phyloP scores from a whole-genome alignment of 805 yeast species.

The Starmerella gropengiesseri region DNA sequence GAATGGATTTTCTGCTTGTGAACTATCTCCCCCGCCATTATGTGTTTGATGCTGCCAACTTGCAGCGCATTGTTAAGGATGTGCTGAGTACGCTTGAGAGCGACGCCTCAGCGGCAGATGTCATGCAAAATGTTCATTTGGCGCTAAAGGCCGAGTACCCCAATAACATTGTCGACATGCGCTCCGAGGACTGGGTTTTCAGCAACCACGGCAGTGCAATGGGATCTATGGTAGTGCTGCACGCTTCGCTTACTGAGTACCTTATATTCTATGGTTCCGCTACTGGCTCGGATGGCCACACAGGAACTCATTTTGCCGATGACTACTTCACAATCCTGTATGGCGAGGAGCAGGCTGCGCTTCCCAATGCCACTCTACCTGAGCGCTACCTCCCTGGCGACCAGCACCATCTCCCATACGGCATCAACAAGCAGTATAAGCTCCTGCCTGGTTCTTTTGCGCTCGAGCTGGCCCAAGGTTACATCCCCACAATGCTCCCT shows the following conservation, averaged over 20 bases:
- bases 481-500: conserved; percentile 97
- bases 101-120: conserved; percentile 21
- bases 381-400: conserved; percentile 77
- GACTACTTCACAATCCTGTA: conserved; percentile 86
- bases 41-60: conserved; percentile 54
- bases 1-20: conserved; percentile 22
- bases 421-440: conserved; percentile 68
- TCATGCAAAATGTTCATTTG: conserved; percentile 32
- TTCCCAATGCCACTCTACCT: conserved; percentile 49
- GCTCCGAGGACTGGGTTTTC: conserved; percentile 81
- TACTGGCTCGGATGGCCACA: conserved; percentile 90
- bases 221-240: conserved; percentile 85
- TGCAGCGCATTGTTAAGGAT: conserved; percentile 51
- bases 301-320: conserved; percentile 90
- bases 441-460: conserved; percentile 81
- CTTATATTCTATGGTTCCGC: conserved; percentile 88
- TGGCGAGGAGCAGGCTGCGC: conserved; percentile 69
- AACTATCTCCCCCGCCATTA: conserved; percentile 51
- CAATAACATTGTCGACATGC: conserved; percentile 56
- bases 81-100: conserved; percentile 44
- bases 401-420: conserved; percentile 66
- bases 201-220: conserved; percentile 98
- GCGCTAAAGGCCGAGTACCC: conserved; percentile 58
- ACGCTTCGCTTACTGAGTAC: conserved; percentile 89
- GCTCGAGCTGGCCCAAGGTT: conserved; percentile 93